These are phyloP conservation scores for Coemansia sp. DNA, from an alignment of 371 early-diverging fungal species.

Conservation along the genomic window DNA sequence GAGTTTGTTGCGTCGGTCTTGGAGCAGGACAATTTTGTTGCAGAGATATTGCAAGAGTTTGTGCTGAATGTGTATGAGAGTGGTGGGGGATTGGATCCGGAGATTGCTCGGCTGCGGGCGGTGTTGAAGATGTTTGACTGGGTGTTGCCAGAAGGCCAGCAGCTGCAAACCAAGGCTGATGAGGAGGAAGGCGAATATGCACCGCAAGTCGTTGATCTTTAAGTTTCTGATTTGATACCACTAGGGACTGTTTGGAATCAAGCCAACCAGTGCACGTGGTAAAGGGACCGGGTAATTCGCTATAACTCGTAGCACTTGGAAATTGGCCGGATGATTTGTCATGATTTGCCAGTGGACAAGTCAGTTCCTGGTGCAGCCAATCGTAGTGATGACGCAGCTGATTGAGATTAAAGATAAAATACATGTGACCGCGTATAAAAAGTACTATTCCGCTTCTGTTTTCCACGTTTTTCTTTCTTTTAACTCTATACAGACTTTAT, in stretches of 20 bases:
- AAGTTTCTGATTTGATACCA: not conserved
- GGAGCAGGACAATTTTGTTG: conserved; percentile 71
- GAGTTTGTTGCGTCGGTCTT: conserved; percentile 80
- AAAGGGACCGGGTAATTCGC: too few species aligned
- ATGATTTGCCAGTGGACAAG: not conserved
- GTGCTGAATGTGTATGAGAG: conserved; percentile 53
- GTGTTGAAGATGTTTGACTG: conserved; percentile 58
- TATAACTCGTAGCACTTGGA: not conserved
- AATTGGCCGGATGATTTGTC: not conserved
- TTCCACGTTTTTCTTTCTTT: not conserved
- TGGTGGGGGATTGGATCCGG: conserved; percentile 31
- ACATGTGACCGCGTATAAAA: conserved; percentile 1
- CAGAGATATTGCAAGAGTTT: conserved; percentile 53
- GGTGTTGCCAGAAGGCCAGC: conserved; percentile 28
- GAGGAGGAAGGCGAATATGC: conserved; percentile 65
- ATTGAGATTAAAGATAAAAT: not conserved
- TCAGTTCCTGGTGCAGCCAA: not conserved
- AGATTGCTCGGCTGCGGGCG: conserved; percentile 49
- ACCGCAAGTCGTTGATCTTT: conserved; percentile 60
- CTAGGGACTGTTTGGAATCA: too few species aligned
- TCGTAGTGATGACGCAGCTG: not conserved
- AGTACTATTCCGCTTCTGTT: not conserved
- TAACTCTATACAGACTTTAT: not conserved
- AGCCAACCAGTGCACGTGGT: too few species aligned
- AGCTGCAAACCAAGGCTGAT: conserved; percentile 55